Base-by-base conservation (phyloP, 1,139 yeast species). In the Candida labiduridarum region DNA sequence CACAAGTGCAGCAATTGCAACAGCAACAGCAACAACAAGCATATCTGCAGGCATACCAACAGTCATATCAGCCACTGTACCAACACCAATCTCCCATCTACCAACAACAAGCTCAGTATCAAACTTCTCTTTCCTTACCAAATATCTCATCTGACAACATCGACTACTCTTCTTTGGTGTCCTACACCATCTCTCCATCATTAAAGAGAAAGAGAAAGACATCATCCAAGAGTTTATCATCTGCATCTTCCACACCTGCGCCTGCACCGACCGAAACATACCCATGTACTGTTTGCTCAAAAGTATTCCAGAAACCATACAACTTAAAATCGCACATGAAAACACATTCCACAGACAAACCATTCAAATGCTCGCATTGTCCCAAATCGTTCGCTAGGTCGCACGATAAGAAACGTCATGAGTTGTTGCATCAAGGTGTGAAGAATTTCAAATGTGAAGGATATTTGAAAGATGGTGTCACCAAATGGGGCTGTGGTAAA, bases 401-500 rank as follows among this genome's bases (percentile, higher is more conserved):
- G 40, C 86, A 82, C 59, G 86, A 82, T 60, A 71, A 78, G 53
- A 79, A 79, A 57, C 69, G 86, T 52, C 86, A 82, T 61, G 85
- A 82, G 56, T 64, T 72, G 38, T 62, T 82, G 7, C 86, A 82
- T 57, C 78, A 74, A 27, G 84, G 85, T 2, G 76, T 73, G 45
- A 79, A 79, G 67, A 81, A 77, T 58, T 81, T 80, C 64, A 73
- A 72, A 55, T 82, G 86, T 62, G 82, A 79, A 56, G 85, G 85
- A 4, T 66, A 65, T 41, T 63, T 82, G 53, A 74, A 71, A 50
- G 82, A 81, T 56, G 83, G 83, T 0, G 63, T 59, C 15, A 78
- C 83, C 1, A 68, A 64, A 55, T 82, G 85, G 86, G 86, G 86
- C 1, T 82, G 85, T 63, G 82, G 83, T 29, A 79, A 79, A 65